phyloP scores from a whole-genome alignment of 2,329 filamentous ascomycete species.

The Monascus ruber region DNA sequence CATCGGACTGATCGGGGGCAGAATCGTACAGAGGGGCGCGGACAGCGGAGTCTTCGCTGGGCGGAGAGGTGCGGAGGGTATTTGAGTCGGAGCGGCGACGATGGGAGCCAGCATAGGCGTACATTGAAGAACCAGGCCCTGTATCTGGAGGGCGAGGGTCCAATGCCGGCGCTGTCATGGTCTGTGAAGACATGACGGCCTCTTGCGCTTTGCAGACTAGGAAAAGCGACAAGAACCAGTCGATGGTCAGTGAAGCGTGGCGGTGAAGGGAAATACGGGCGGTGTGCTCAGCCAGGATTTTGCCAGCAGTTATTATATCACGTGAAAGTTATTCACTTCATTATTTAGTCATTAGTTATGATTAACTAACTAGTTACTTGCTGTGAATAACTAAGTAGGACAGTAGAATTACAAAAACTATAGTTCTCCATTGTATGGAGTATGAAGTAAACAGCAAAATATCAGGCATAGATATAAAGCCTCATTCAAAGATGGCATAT shows the following conservation, averaged over 20 bases:
- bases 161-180: constrained; percentile 37
- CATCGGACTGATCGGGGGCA: constrained; percentile 13
- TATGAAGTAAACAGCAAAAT: no score
- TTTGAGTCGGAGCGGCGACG: neutral
- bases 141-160: constrained; percentile 34
- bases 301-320: neutral
- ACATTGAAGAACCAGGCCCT: constrained; percentile 28
- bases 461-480: no score
- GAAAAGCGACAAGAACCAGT: no score
- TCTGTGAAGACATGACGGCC: constrained; percentile 27
- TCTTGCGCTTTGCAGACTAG: neutral
- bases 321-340: neutral
- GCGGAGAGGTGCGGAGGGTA: constrained; percentile 15
- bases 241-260: neutral
- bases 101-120: constrained; percentile 25
- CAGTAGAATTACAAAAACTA: no score
- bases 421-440: no score
- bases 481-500: no score
- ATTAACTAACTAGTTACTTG: no score
- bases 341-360: no score
- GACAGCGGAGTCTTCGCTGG: constrained; percentile 27
- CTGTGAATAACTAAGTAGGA: no score
- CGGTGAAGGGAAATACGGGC: neutral
- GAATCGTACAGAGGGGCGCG: constrained; percentile 25
- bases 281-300: neutral